Conservation (phyloP, 1,284 basidiomycete species). For the Trametes pubescens region DNA sequence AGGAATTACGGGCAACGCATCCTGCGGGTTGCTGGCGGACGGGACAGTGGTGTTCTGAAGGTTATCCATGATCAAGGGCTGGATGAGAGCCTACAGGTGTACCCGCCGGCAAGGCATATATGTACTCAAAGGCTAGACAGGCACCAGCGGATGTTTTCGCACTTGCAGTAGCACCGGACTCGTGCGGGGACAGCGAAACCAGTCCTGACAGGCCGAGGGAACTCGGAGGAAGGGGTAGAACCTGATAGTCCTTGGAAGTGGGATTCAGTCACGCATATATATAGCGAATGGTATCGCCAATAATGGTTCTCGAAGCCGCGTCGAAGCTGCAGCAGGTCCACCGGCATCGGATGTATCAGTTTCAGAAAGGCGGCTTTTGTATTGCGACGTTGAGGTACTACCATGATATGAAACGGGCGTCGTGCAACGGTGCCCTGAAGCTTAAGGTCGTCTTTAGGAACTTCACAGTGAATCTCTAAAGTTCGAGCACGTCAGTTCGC, state of each 20-base stretch:
- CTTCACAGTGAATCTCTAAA: too few species aligned
- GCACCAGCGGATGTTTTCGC: background rate
- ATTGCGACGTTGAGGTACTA: too few species aligned
- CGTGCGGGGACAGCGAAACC: background rate
- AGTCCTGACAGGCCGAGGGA: background rate
- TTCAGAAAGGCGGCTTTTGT: background rate
- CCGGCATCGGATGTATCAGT: background rate
- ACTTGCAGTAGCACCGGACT: background rate
- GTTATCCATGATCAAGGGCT: constrained; percentile 1
- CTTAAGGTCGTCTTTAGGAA: too few species aligned
- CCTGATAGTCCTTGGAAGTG: background rate
- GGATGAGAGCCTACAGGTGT: background rate
- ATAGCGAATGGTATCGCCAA: background rate
- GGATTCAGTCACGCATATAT: too few species aligned
- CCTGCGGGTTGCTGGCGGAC: constrained; percentile 1
- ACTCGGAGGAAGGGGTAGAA: background rate
- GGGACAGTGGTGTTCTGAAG: constrained; percentile 1
- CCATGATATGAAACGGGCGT: too few species aligned
- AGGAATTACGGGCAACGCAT: background rate
- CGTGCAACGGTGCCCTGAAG: too few species aligned
- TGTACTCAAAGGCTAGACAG: background rate
- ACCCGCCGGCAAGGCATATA: background rate
- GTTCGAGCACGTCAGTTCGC: too few species aligned
- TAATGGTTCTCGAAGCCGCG: background rate
- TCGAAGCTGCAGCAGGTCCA: background rate